Conservation (phyloP, 768 basidiomycete species). For the Podaxis sp. region DNA sequence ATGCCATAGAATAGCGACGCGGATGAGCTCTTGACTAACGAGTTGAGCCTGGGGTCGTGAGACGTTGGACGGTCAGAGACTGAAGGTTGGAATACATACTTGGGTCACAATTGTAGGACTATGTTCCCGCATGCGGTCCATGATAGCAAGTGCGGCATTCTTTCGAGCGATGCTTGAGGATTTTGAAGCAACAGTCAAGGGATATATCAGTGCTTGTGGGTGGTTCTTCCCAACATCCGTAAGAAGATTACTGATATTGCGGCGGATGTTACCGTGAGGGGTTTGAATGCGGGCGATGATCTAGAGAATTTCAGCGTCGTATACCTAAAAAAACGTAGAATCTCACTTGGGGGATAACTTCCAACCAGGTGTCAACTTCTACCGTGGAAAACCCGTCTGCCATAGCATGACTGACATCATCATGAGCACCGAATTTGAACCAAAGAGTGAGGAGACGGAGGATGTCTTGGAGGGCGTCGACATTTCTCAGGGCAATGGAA, state of each 20-base stretch:
- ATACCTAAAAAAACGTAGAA: neutral
- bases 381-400: constrained; percentile 81
- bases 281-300: constrained; percentile 99
- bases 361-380: constrained; percentile 96
- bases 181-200: constrained; percentile 93
- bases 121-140: constrained; percentile 92
- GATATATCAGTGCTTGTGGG: constrained; percentile 95
- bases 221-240: constrained; percentile 94
- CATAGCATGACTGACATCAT: constrained; percentile 88
- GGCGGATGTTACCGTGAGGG: constrained; percentile 78
- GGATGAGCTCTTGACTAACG: constrained; percentile 92
- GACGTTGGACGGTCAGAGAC: neutral
- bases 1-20: constrained; percentile 98
- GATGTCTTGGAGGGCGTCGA: constrained; percentile 92
- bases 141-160: constrained; percentile 80
- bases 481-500: constrained; percentile 85
- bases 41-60: constrained; percentile 24
- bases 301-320: constrained; percentile 31
- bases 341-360: constrained; percentile 96
- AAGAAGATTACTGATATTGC: constrained; percentile 84
- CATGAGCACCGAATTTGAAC: constrained; percentile 95
- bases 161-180: constrained; percentile 82
- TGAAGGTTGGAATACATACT: constrained; percentile 32
- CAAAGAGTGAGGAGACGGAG: constrained; percentile 90
- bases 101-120: constrained; percentile 85